phyloP scores from a whole-genome alignment of 1,139 yeast genomes.

The Geotrichum histeridarum region DNA sequence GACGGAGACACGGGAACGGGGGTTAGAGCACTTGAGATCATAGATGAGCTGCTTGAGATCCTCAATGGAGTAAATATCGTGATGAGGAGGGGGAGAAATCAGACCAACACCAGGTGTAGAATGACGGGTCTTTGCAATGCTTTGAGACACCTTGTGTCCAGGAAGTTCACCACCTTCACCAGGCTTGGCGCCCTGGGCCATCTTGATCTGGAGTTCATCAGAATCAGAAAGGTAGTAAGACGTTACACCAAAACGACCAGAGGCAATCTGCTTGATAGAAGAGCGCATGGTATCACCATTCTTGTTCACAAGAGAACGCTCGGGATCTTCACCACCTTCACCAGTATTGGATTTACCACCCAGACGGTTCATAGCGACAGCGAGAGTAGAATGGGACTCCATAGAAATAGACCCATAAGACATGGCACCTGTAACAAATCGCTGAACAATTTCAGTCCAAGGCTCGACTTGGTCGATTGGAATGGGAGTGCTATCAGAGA shows the following conservation, averaged over 20 bases:
- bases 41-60: slow-evolving; percentile 94
- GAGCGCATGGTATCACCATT: slow-evolving; percentile 98
- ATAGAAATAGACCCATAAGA: slow-evolving; percentile 96
- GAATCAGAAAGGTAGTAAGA: slow-evolving; percentile 92
- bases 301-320: slow-evolving; percentile 69
- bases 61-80: slow-evolving; percentile 95
- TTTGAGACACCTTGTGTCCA: slow-evolving; percentile 82
- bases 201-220: slow-evolving; percentile 93
- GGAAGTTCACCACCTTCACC: slow-evolving; percentile 99
- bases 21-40: slow-evolving; percentile 93
- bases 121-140: slow-evolving; percentile 91
- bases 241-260: slow-evolving; percentile 97
- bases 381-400: slow-evolving; percentile 96
- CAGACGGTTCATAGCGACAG: slow-evolving; percentile 95
- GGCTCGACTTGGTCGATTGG: slow-evolving; percentile 98
- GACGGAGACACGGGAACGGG: slow-evolving; percentile 93
- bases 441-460: slow-evolving; percentile 96
- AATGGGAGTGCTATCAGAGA: slow-evolving; percentile 60
- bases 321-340: slow-evolving; percentile 98
- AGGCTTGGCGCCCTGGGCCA: slow-evolving; percentile 99
- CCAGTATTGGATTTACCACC: slow-evolving; percentile 98
- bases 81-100: slow-evolving; percentile 97
- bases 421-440: slow-evolving; percentile 98
- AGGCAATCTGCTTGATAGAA: slow-evolving; percentile 94
- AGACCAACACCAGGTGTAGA: slow-evolving; percentile 96